These are phyloP conservation scores for Lachancea sp. DNA, from an alignment of 805 yeast species.

Conservation along the genomic window DNA sequence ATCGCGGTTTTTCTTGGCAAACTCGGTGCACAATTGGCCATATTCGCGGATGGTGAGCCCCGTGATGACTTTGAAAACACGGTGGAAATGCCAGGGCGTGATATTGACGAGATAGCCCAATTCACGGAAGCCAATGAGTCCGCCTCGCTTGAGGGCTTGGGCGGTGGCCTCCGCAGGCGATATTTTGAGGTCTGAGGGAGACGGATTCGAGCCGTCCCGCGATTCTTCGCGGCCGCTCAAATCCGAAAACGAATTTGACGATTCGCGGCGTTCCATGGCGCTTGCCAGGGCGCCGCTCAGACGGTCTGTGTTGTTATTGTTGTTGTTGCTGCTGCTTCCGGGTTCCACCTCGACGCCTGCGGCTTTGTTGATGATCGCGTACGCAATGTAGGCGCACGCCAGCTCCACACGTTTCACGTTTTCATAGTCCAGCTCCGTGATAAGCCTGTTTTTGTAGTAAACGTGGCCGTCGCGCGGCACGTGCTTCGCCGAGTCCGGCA, in stretches of 20 bases:
- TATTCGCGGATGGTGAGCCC: conserved; percentile 85
- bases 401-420: conserved; percentile 22
- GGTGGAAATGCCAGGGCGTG: conserved; percentile 89
- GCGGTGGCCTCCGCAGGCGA: conserved; percentile 17
- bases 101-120: conserved; percentile 77
- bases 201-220: background rate
- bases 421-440: conserved; percentile 21
- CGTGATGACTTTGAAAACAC: conserved; percentile 80
- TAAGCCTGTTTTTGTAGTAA: conserved; percentile 21
- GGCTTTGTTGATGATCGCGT: conserved; percentile 20
- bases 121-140: conserved; percentile 78
- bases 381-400: conserved; percentile 22
- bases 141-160: conserved; percentile 51
- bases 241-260: background rate
- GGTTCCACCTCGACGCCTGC: conserved; percentile 17
- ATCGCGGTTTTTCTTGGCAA: conserved; percentile 35
- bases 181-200: conserved; percentile 6
- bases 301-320: no score
- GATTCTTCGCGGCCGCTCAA: background rate
- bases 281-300: no score
- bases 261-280: background rate
- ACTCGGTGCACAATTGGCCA: conserved; percentile 76
- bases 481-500: conserved; percentile 20
- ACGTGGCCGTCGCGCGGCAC: conserved; percentile 16
- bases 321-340: background rate